Percentiles rank a stretch among this genome's conserved stretches.
Conservation (phyloP, 1,284 basidiomycete species). For the Moesziomyces parantarcticus region DNA sequence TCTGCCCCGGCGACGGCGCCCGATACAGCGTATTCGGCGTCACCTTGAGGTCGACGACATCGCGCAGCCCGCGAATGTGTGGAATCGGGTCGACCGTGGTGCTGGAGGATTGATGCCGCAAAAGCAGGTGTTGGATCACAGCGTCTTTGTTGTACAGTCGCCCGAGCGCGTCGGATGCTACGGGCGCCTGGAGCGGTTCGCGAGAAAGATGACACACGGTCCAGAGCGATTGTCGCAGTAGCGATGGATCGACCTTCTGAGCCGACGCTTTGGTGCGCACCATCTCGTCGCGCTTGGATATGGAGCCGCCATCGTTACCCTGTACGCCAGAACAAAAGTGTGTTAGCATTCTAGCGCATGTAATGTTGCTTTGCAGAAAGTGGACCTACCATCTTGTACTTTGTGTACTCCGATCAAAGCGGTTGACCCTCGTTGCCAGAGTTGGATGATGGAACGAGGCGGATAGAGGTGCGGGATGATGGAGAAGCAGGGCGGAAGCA, state of each 20-base stretch:
- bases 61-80: slow-evolving; percentile 59
- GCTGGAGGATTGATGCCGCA: slow-evolving; percentile 18
- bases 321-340: slow-evolving; percentile 9
- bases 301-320: slow-evolving; percentile 66
- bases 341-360: slow-evolving; percentile 5
- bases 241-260: slow-evolving; percentile 50
- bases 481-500: too few species aligned
- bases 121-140: slow-evolving; percentile 56
- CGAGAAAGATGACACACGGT: slow-evolving; percentile 60
- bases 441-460: too few species aligned
- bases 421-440: too few species aligned
- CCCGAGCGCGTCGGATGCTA: slow-evolving; percentile 61
- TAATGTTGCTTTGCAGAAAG: too few species aligned
- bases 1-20: slow-evolving; percentile 18
- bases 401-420: too few species aligned
- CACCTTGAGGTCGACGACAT: slow-evolving; percentile 52
- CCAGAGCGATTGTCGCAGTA: slow-evolving; percentile 52
- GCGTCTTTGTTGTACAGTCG: slow-evolving; percentile 66
- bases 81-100: slow-evolving; percentile 11
- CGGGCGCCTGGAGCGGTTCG: slow-evolving; percentile 43
- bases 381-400: too few species aligned
- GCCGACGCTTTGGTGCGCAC: slow-evolving; percentile 52
- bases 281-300: slow-evolving; percentile 61
- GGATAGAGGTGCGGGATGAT: too few species aligned
- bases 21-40: slow-evolving; percentile 43